A percentile compares a stretch with the other conserved stretches of the same genome.
Evolutionary conservation across 148 eudicot species (phyloP).

Genomic region (Simmondsia chinensis): DNA sequence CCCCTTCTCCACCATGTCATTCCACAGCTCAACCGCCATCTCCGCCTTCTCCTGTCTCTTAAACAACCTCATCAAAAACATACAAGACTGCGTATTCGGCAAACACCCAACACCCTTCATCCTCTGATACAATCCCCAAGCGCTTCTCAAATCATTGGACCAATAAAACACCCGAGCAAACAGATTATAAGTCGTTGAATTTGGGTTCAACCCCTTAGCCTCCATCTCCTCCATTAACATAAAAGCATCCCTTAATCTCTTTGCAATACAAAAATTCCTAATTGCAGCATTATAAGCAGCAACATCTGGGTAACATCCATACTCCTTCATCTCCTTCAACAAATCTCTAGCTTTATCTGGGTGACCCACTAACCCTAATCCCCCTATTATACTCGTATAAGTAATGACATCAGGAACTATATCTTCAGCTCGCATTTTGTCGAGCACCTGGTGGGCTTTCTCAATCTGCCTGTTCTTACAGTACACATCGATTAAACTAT

Average conservation of each 20-base stretch:
- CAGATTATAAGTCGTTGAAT: slow-evolving; percentile 76
- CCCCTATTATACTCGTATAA: slow-evolving; percentile 79
- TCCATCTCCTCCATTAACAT: slow-evolving; percentile 67
- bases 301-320: slow-evolving; percentile 68
- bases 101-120: slow-evolving; percentile 66
- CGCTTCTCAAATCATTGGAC: slow-evolving; percentile 55
- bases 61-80: slow-evolving; percentile 66
- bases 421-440: slow-evolving; percentile 49
- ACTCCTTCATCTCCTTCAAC: slow-evolving; percentile 74
- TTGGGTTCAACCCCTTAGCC: slow-evolving; percentile 49
- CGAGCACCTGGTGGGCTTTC: slow-evolving; percentile 48
- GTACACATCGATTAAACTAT: slow-evolving; percentile 78
- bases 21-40: slow-evolving; percentile 83
- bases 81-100: slow-evolving; percentile 83
- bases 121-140: slow-evolving; percentile 69
- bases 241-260: slow-evolving; percentile 58
- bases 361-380: slow-evolving; percentile 74
- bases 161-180: slow-evolving; percentile 65
- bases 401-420: slow-evolving; percentile 68
- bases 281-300: slow-evolving; percentile 82
- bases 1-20: slow-evolving; percentile 81
- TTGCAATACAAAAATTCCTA: slow-evolving; percentile 75
- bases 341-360: slow-evolving; percentile 78
- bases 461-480: slow-evolving; percentile 59
- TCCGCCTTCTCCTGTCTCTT: slow-evolving; percentile 74